Conservation (phyloP, 2,329 filamentous ascomycete species). For the Coniochaeta sp. region DNA sequence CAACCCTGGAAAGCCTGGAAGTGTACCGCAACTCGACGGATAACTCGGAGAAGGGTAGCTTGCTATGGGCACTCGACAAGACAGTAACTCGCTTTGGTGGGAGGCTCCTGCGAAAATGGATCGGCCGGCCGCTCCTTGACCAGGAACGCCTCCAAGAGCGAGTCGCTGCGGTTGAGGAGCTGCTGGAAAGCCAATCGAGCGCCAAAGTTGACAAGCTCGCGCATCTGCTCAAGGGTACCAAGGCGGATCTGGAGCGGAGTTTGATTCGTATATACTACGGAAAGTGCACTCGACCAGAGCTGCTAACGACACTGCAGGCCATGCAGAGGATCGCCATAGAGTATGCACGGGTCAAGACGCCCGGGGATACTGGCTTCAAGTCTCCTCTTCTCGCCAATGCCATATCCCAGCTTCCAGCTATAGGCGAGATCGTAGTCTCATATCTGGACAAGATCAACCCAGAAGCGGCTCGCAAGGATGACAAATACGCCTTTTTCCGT, state of each 20-base stretch:
- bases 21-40: constrained; percentile 95
- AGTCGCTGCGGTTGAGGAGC: constrained; percentile 77
- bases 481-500: constrained; percentile 92
- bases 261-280: constrained; percentile 96
- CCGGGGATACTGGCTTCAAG: constrained; percentile 63
- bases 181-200: constrained; percentile 62
- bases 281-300: constrained; percentile 84
- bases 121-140: constrained; percentile 82
- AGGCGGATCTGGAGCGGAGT: constrained; percentile 82
- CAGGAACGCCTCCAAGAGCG: constrained; percentile 68
- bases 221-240: constrained; percentile 62
- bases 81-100: constrained; percentile 87
- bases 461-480: constrained; percentile 73
- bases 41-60: constrained; percentile 72
- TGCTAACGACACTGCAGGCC: constrained; percentile 77
- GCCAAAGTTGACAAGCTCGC: constrained; percentile 67
- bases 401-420: constrained; percentile 68
- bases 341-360: constrained; percentile 59
- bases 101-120: constrained; percentile 85
- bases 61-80: constrained; percentile 94
- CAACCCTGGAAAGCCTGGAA: constrained; percentile 87
- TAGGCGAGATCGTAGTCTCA: constrained; percentile 62
- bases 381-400: constrained; percentile 65
- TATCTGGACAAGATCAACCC: constrained; percentile 83
- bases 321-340: constrained; percentile 75